These are phyloP conservation scores for Apium graveolens DNA, from an alignment of 129 eudicot genomes.

Conservation along the genomic window DNA sequence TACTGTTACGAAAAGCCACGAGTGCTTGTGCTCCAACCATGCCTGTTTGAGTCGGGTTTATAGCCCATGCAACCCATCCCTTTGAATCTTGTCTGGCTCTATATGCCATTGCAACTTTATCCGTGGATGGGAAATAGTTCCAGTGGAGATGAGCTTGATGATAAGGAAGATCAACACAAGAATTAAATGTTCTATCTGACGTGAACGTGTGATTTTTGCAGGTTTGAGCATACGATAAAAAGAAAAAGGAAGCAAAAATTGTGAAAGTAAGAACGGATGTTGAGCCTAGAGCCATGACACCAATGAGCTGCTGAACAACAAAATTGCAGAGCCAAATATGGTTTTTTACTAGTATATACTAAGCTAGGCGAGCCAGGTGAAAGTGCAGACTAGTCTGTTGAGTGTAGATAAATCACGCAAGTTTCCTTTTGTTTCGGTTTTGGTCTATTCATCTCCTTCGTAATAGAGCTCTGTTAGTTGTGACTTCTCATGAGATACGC, in stretches of 20 bases:
- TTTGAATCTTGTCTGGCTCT: constrained; percentile 32
- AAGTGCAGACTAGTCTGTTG: background rate
- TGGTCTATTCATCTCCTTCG: background rate
- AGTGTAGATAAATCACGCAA: constrained; percentile 5
- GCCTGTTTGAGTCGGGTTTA: constrained; percentile 46
- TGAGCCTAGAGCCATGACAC: constrained; percentile 31
- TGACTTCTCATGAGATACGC: background rate
- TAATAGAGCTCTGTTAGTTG: background rate
- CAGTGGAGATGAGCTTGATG: constrained; percentile 51
- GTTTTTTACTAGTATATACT: background rate
- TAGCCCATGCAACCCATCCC: constrained; percentile 73
- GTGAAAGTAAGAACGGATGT: constrained; percentile 4
- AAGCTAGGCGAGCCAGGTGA: background rate
- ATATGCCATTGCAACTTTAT: constrained; percentile 41
- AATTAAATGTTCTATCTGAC: constrained; percentile 23
- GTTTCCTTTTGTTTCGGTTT: background rate
- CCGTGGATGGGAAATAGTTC: constrained; percentile 41
- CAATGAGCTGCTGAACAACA: background rate
- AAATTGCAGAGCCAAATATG: background rate
- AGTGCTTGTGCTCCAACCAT: constrained; percentile 72
- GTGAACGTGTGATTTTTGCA: constrained; percentile 41
- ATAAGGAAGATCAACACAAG: constrained; percentile 47
- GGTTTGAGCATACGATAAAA: constrained; percentile 25
- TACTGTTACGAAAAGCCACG: constrained; percentile 43
- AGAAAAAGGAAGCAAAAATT: constrained; percentile 21